These are phyloP conservation scores for Malus hybrid DNA, from an alignment of 331 rosid species.

Conservation along the genomic window DNA sequence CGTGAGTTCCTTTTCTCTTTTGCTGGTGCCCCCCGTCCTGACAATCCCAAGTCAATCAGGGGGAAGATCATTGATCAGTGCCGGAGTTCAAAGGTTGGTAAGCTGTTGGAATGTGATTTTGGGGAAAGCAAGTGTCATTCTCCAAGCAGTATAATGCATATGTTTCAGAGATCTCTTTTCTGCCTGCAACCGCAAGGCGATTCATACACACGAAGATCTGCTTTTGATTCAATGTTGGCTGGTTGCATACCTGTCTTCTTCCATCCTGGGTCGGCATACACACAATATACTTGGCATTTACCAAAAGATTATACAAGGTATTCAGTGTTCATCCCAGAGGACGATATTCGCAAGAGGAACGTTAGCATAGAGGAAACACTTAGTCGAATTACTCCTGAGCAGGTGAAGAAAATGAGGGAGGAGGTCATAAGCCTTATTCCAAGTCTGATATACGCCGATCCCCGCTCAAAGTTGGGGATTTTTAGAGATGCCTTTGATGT, in stretches of 20 bases:
- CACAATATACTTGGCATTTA: conserved; percentile 93
- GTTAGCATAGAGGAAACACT: conserved; percentile 65
- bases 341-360: conserved; percentile 70
- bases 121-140: conserved; percentile 96
- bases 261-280: conserved; percentile 92
- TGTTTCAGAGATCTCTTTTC: conserved; percentile 89
- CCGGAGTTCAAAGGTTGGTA: conserved; percentile 47
- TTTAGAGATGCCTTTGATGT: conserved; percentile 84
- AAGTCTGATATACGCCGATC: conserved; percentile 76
- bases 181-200: conserved; percentile 96
- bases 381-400: conserved; percentile 52
- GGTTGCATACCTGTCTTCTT: conserved; percentile 95
- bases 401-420: conserved; percentile 75
- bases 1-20: conserved; percentile 88
- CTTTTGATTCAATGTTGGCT: conserved; percentile 85
- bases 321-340: conserved; percentile 85
- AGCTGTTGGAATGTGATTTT: conserved; percentile 80
- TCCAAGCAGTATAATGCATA: conserved; percentile 86
- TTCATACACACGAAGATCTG: conserved; percentile 83
- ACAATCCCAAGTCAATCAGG: conserved; percentile 64
- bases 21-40: conserved; percentile 96
- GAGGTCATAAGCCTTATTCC: conserved; percentile 79
- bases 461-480: conserved; percentile 72
- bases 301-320: conserved; percentile 66
- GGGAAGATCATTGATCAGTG: conserved; percentile 78